Percentiles rank a stretch among this genome's conserved stretches.
Evolutionary conservation across 495 filamentous ascomycete genomes (phyloP).

Genomic region (Talaromyces trachyspermus): DNA sequence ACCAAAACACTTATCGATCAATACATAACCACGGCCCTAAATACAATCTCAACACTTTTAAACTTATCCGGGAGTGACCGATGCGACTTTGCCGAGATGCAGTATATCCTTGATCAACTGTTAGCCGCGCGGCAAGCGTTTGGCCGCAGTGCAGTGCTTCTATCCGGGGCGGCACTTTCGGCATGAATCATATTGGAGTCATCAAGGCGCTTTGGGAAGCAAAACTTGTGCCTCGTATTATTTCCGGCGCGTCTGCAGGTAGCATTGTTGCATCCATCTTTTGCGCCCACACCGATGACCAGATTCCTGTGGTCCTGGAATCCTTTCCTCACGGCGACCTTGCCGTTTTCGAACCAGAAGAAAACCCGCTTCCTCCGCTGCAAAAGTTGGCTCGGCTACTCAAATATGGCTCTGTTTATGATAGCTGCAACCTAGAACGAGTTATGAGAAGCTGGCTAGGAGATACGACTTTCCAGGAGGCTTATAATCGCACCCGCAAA

Average conservation of each 20-base stretch:
- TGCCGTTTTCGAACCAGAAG: slow-evolving; percentile 71
- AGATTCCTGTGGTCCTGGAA: slow-evolving; percentile 65
- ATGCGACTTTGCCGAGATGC: slow-evolving; percentile 48
- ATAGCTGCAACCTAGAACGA: slow-evolving; percentile 68
- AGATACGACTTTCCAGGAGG: slow-evolving; percentile 90
- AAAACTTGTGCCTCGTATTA: slow-evolving; percentile 76
- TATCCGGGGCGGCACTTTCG: slow-evolving; percentile 93
- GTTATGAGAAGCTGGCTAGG: slow-evolving; percentile 76
- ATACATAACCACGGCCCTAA: slow-evolving; percentile 72
- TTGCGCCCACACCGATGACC: slow-evolving; percentile 77
- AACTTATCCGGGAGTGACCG: slow-evolving; percentile 51
- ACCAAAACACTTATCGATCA: slow-evolving; percentile 81
- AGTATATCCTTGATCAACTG: slow-evolving; percentile 66
- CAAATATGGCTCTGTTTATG: slow-evolving; percentile 74
- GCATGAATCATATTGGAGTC: slow-evolving; percentile 96
- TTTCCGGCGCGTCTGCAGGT: slow-evolving; percentile 90
- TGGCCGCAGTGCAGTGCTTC: slow-evolving; percentile 75
- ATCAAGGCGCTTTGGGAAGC: slow-evolving; percentile 74
- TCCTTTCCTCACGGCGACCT: slow-evolving; percentile 76
- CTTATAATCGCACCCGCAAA: slow-evolving; percentile 82
- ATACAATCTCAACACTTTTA: slow-evolving; percentile 63
- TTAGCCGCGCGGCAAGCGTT: slow-evolving; percentile 77
- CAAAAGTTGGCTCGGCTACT: slow-evolving; percentile 67
- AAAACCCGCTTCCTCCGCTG: slow-evolving; percentile 58
- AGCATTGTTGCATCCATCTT: slow-evolving; percentile 85